Conservation (phyloP, 768 basidiomycete species). For the Collybia nuda region DNA sequence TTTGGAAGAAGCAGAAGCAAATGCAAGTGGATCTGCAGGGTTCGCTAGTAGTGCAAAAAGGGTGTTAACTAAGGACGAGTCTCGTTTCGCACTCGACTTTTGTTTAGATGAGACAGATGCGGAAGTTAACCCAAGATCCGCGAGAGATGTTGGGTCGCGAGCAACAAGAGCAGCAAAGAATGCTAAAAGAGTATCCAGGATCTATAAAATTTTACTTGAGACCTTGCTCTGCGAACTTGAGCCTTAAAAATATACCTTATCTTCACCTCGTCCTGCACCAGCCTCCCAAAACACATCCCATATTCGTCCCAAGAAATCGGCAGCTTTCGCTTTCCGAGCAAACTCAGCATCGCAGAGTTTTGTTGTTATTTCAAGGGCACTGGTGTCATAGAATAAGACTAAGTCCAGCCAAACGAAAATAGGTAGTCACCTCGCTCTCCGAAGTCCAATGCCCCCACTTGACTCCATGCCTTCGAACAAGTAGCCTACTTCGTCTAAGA, state of each 20-base stretch:
- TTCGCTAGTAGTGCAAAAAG: slow-evolving; percentile 42
- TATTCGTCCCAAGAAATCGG: slow-evolving; percentile 67
- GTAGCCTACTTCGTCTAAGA: slow-evolving; percentile 84
- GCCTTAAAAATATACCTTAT: slow-evolving; percentile 31
- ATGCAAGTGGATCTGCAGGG: slow-evolving; percentile 48
- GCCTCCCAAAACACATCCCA: slow-evolving; percentile 67
- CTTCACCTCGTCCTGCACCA: slow-evolving; percentile 61
- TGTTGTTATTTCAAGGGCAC: slow-evolving; percentile 73
- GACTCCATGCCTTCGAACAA: slow-evolving; percentile 76
- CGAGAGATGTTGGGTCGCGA: slow-evolving; percentile 53
- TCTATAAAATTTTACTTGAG: slow-evolving; percentile 29
- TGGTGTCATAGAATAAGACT: slow-evolving; percentile 21
- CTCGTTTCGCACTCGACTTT: slow-evolving; percentile 4
- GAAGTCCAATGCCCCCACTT: slow-evolving; percentile 50
- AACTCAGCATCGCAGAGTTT: slow-evolving; percentile 77
- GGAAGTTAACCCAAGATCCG: slow-evolving; percentile 36
- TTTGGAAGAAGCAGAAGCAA: slow-evolving; percentile 24
- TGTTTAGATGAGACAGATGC: slow-evolving; percentile 30
- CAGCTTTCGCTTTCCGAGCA: slow-evolving; percentile 73
- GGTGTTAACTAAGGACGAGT: slow-evolving; percentile 32
- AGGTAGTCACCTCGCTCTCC: slow-evolving; percentile 59
- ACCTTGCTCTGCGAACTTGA: background rate
- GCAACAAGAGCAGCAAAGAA: slow-evolving; percentile 66
- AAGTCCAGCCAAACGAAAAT: background rate
- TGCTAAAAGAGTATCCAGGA: slow-evolving; percentile 62